Conservation (phyloP, 352 stramenopile genomes). For the Aphanomyces astaci region DNA sequence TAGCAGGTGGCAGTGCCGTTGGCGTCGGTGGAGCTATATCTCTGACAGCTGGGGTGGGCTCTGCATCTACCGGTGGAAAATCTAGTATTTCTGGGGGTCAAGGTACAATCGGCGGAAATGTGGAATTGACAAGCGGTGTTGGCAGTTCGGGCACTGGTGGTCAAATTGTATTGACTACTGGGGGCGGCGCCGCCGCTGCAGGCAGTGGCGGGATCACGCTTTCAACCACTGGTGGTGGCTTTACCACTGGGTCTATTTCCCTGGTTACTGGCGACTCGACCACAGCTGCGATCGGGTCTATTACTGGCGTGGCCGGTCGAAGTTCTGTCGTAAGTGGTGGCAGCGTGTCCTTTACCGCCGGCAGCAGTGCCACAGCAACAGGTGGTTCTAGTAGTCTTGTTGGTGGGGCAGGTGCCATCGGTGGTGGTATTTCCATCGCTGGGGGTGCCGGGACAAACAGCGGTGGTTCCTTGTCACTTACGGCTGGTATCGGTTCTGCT, state of each 20-base stretch:
- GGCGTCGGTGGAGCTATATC: conserved; percentile 38
- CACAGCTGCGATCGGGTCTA: conserved; percentile 3
- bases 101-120: conserved; percentile 29
- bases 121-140: conserved; percentile 33
- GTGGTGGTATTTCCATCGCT: conserved; percentile 1
- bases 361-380: conserved; percentile 36
- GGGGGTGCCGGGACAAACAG: conserved; percentile 25
- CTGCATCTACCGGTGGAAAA: conserved; percentile 26
- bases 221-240: not conserved
- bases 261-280: conserved; percentile 6
- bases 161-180: not conserved
- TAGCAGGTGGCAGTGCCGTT: conserved; percentile 14
- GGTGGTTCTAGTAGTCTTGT: not conserved
- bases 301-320: not conserved
- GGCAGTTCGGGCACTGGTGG: conserved; percentile 6
- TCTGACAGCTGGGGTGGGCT: conserved; percentile 30
- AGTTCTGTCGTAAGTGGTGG: conserved; percentile 41
- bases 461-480: conserved; percentile 28
- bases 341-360: conserved; percentile 40
- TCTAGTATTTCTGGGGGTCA: conserved; percentile 34
- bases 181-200: not conserved
- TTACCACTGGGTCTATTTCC: not conserved
- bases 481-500: conserved; percentile 20
- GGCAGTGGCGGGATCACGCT: conserved; percentile 1
- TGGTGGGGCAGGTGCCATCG: conserved; percentile 1